These are phyloP conservation scores for Rubia peregrina DNA, from an alignment of 305 asterid species.

Conservation along the genomic window DNA sequence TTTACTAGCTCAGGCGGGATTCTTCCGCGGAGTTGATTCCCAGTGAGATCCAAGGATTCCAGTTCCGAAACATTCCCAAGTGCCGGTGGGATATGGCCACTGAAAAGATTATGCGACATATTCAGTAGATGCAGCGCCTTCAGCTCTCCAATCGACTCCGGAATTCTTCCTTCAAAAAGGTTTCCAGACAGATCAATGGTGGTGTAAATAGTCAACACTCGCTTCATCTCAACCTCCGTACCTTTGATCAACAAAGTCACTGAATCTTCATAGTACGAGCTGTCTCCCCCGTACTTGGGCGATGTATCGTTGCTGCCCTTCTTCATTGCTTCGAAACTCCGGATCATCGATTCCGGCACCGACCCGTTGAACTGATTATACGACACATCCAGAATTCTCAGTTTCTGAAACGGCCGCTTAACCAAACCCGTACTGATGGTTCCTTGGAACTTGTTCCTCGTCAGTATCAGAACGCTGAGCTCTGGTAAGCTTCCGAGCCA, in stretches of 20 bases:
- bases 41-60: conserved; percentile 34
- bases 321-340: conserved; percentile 14
- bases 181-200: conserved; percentile 36
- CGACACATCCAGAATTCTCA: conserved; percentile 19
- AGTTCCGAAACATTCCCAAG: conserved; percentile 25
- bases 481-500: conserved; percentile 10
- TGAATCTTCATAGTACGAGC: conserved; percentile 25
- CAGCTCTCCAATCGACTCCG: conserved; percentile 26
- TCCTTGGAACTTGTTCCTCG: conserved; percentile 10
- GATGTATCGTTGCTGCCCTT: neutral
- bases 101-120: conserved; percentile 27
- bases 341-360: conserved; percentile 2
- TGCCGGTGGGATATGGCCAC: conserved; percentile 24
- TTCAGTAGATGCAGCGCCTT: conserved; percentile 26
- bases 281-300: conserved; percentile 17
- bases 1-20: conserved; percentile 27
- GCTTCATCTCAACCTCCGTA: conserved; percentile 13
- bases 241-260: conserved; percentile 33
- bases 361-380: conserved; percentile 14
- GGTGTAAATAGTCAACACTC: conserved; percentile 24
- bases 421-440: neutral
- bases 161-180: conserved; percentile 32
- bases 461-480: conserved; percentile 12
- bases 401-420: neutral
- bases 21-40: conserved; percentile 26